These are phyloP conservation scores for Eremochloa ophiuroides DNA, from an alignment of 176 grass and related monocot genomes.

Conservation along the genomic window DNA sequence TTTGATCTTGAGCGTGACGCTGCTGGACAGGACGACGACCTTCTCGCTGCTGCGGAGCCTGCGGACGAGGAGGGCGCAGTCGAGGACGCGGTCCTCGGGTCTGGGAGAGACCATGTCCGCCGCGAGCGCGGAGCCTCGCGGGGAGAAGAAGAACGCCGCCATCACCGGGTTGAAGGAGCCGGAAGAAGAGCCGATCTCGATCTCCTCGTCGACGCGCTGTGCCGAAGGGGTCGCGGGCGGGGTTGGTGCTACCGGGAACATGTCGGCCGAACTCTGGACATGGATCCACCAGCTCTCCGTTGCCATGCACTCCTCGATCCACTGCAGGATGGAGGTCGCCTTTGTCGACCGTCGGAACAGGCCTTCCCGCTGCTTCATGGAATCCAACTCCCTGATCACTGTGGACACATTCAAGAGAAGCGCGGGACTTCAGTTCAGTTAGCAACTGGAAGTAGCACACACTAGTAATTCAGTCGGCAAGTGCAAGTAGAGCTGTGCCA, in stretches of 20 bases:
- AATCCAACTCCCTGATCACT: constrained; percentile 91
- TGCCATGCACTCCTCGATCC: constrained; percentile 87
- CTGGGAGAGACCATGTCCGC: constrained; percentile 54
- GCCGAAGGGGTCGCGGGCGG: constrained; percentile 73
- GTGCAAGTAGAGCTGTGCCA: not conserved
- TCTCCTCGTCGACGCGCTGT: constrained; percentile 9
- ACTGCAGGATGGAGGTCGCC: constrained; percentile 64
- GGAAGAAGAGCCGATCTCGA: not conserved
- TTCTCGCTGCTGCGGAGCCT: constrained; percentile 35
- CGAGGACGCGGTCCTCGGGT: constrained; percentile 70
- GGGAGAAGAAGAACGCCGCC: constrained; percentile 40
- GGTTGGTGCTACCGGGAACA: constrained; percentile 58
- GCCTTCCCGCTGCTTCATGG: constrained; percentile 68
- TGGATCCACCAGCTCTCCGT: constrained; percentile 81
- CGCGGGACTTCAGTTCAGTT: not conserved
- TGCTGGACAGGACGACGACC: constrained; percentile 64
- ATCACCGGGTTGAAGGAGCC: constrained; percentile 36
- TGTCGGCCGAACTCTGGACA: constrained; percentile 76
- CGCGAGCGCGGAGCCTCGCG: constrained; percentile 12
- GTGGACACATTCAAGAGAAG: not conserved
- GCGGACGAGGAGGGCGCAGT: constrained; percentile 56
- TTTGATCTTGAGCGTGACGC: constrained; percentile 83
- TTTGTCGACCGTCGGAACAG: constrained; percentile 61
- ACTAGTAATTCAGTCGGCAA: constrained; percentile 1
- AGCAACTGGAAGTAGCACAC: not conserved